Percentiles rank a stretch among this genome's conserved stretches.
These are phyloP conservation scores for Phytophthora fragariae DNA, from an alignment of 352 stramenopile species.

Conservation along the genomic window DNA sequence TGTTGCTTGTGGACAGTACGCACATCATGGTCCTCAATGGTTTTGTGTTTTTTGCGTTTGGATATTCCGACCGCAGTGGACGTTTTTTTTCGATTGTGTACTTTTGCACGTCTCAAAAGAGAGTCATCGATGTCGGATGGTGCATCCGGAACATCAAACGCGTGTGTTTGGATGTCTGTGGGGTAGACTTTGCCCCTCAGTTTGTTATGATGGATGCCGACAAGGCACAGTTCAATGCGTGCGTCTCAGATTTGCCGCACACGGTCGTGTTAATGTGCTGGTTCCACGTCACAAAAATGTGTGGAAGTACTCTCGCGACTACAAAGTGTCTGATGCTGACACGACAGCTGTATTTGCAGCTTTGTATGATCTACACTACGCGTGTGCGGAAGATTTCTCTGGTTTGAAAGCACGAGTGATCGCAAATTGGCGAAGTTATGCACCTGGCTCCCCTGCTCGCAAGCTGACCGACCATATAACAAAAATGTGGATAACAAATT, in stretches of 20 bases:
- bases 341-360: conserved; percentile 1
- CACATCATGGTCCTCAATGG: conserved; percentile 11
- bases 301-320: background rate
- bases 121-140: conserved; percentile 7
- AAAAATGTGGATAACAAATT: background rate
- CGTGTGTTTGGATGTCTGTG: background rate
- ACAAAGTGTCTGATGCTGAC: background rate
- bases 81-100: conserved; percentile 6
- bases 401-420: background rate
- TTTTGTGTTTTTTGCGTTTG: conserved; percentile 8
- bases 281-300: conserved; percentile 17
- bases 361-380: conserved; percentile 17
- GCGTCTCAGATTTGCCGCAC: background rate
- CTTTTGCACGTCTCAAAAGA: conserved; percentile 5
- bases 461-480: conserved; percentile 1
- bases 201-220: conserved; percentile 3
- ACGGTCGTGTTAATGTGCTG: conserved; percentile 8
- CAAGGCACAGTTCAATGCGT: conserved; percentile 13
- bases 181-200: background rate
- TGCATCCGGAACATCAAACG: background rate
- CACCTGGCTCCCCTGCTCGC: background rate
- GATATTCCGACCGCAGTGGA: conserved; percentile 1
- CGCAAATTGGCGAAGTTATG: conserved; percentile 2
- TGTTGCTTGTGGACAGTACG: conserved; percentile 10
- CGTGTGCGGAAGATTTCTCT: background rate